Conservation (phyloP, 257 asterid species). For the Buddleja alternifolia region DNA sequence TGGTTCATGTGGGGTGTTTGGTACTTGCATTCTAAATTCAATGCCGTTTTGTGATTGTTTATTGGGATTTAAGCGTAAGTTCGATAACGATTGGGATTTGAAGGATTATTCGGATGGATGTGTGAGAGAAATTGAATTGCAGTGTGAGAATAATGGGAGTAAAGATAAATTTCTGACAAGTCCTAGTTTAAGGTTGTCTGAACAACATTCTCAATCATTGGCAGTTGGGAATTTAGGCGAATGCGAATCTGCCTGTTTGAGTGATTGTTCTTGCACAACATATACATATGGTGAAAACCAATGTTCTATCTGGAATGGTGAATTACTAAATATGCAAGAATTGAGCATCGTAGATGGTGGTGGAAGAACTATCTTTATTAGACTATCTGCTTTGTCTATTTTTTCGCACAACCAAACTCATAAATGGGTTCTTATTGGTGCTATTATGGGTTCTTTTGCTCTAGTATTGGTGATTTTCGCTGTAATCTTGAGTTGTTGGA, state of each 20-base stretch:
- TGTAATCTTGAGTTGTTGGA: no score
- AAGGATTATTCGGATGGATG: no score
- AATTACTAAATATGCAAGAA: no score
- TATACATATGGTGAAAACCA: conserved; percentile 17
- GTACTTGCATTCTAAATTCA: conserved; percentile 33
- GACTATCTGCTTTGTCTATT: conserved; percentile 22
- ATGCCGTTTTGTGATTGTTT: conserved; percentile 34
- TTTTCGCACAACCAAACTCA: neutral
- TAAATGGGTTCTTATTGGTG: no score
- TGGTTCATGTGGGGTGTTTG: conserved; percentile 40
- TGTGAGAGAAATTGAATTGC: no score
- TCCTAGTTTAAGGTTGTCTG: no score
- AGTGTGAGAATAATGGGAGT: no score
- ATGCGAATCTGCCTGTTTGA: conserved; percentile 32
- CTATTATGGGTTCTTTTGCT: no score
- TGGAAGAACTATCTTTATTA: conserved; percentile 19
- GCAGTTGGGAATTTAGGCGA: conserved; percentile 4
- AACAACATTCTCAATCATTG: no score
- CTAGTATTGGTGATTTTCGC: no score
- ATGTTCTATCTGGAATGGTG: conserved; percentile 30
- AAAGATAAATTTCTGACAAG: no score
- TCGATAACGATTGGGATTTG: no score
- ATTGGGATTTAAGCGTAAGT: conserved; percentile 33
- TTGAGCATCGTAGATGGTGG: conserved; percentile 20
- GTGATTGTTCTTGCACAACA: conserved; percentile 34